Evolutionary conservation across 2,329 filamentous ascomycete genomes (phyloP).

Genomic region (Fusarium sp.): DNA sequence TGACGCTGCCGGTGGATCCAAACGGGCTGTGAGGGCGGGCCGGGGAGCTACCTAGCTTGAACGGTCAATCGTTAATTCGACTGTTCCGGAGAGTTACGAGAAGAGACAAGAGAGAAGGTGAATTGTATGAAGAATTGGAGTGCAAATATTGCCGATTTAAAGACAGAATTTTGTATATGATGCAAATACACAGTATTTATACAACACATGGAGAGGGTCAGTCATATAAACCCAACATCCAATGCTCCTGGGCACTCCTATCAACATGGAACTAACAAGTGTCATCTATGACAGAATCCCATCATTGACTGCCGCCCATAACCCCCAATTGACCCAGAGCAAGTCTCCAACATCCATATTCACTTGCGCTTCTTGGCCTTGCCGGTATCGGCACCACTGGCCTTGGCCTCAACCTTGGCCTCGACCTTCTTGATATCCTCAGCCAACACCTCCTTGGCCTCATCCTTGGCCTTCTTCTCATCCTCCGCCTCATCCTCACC

Average conservation of each 20-base stretch:
- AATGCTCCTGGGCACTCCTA: background rate
- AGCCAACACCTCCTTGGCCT: slow-evolving; percentile 54
- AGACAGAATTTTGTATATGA: background rate
- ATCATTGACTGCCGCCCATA: background rate
- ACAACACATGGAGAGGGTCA: background rate
- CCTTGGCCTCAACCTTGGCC: slow-evolving; percentile 58
- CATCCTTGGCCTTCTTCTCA: slow-evolving; percentile 64
- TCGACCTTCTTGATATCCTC: slow-evolving; percentile 52
- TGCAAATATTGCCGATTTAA: background rate
- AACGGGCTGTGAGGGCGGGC: slow-evolving; percentile 5
- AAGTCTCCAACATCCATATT: slow-evolving; percentile 4
- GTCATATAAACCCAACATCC: background rate
- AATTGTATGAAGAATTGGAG: background rate
- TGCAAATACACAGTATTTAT: background rate
- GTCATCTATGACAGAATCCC: background rate
- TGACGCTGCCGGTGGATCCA: slow-evolving; percentile 24
- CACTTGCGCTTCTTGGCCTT: slow-evolving; percentile 58
- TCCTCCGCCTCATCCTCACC: slow-evolving; percentile 92
- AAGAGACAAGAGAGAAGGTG: background rate
- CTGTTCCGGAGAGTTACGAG: background rate
- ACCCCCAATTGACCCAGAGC: background rate
- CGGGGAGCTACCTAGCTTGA: background rate
- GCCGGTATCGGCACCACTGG: slow-evolving; percentile 63
- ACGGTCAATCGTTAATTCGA: background rate
- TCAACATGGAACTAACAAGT: background rate